Evolutionary conservation across 2,329 filamentous ascomycete genomes (phyloP).

Genomic region (Trichoderma koningiopsis): DNA sequence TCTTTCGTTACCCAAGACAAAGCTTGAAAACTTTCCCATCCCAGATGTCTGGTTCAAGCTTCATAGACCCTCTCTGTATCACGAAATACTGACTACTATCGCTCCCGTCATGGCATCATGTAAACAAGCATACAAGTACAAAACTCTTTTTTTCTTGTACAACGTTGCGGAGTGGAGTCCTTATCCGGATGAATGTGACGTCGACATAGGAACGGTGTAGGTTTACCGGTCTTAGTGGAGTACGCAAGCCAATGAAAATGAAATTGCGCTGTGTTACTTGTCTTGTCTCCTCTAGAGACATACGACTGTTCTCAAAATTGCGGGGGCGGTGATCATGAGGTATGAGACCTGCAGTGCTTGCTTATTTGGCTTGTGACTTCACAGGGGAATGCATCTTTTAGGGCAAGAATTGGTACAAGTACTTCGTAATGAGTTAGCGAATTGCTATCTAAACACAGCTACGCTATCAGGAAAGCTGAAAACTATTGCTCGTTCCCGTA

Average conservation of each 20-base stretch:
- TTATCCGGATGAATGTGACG: neutral
- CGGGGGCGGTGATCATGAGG: neutral
- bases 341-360: neutral
- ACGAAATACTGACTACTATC: neutral
- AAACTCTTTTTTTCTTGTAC: neutral
- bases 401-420: neutral
- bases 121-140: neutral
- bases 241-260: neutral
- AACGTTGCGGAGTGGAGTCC: neutral
- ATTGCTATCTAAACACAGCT: neutral
- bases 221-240: neutral
- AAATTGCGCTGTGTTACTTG: neutral
- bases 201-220: neutral
- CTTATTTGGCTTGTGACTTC: neutral
- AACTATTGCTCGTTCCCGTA: conserved; percentile 31
- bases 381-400: neutral
- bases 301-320: neutral
- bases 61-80: neutral
- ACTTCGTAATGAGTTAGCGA: neutral
- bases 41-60: conserved; percentile 1
- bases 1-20: neutral
- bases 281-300: neutral
- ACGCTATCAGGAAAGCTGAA: conserved; percentile 26
- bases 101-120: neutral
- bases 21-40: neutral